A percentile compares a stretch with the other conserved stretches of the same genome.
Conservation (phyloP, 2,329 filamentous ascomycete genomes). For the Parascedosporium putredinis region DNA sequence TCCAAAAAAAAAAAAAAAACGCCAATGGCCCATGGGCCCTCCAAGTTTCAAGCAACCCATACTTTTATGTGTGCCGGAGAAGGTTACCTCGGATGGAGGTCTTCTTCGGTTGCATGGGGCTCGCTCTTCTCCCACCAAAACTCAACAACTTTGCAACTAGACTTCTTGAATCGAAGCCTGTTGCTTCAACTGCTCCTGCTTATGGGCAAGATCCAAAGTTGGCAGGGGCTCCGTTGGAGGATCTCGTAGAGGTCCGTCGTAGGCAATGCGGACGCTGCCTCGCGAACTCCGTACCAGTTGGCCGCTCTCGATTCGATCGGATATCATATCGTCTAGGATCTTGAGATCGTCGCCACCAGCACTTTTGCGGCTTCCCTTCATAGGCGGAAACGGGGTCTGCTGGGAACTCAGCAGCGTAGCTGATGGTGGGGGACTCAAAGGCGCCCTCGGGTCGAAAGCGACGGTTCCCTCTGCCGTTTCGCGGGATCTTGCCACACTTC, state of each 20-base stretch:
- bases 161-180: neutral
- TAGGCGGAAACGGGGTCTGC: constrained; percentile 16
- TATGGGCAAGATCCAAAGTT: neutral
- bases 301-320: constrained; percentile 70
- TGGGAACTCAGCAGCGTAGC: constrained; percentile 18
- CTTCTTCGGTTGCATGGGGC: too few species aligned
- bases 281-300: constrained; percentile 56
- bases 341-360: constrained; percentile 92
- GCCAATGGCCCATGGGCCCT: neutral
- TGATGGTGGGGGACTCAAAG: constrained; percentile 20
- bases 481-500: constrained; percentile 74
- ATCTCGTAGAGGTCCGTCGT: constrained; percentile 9
- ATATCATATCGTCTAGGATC: constrained; percentile 94
- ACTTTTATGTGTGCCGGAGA: too few species aligned
- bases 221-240: constrained; percentile 7
- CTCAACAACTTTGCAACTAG: neutral
- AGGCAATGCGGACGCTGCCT: constrained; percentile 47
- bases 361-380: constrained; percentile 43
- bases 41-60: too few species aligned
- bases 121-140: neutral
- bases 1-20: neutral
- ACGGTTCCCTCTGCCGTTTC: constrained; percentile 61
- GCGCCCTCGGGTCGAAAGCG: constrained; percentile 9
- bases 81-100: too few species aligned
- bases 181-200: neutral